Base-by-base conservation (phyloP, 345 rosid genomes). In the Salix udensis region DNA sequence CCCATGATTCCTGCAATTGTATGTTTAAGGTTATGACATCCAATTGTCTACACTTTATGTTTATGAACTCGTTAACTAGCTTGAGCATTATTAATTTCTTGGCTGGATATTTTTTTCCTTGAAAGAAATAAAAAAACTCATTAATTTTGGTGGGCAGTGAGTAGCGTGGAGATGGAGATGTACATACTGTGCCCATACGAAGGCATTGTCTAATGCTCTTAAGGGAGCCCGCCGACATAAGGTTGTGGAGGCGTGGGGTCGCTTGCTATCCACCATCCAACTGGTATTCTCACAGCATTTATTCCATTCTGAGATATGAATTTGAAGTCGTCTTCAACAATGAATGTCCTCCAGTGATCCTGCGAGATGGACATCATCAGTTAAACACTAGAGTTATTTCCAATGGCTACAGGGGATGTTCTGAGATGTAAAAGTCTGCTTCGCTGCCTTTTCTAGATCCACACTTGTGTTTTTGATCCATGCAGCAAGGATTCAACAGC, bases 221-320 rank as follows among this genome's bases (percentile, higher is more conserved):
- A 90, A 72, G 67, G 67, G 92, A 90, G 8, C 94, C 94, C 92
- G 2, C 91, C 90, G 2, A 85, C 92, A 37, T 78, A 88, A 50
- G 92, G 92, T 2, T 1, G 37, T 7, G 92, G 91, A 15, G 94
- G 94, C 0, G 60, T 72, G 2, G 92, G 88, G 67, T 83, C 92
- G 8, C 88, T 85, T 19, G 90, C 90, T 39, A 88, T 90, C 94
- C 91, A 90, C 94, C 92, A 88, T 2, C 91, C 94, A 44, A 86
- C 91, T 0, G 92, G 94, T 67, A 90, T 86, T 79, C 92, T 86
- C 65, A 88, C 92, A 0, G 86, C 86, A 73, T 88, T 78, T 3
- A 90, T 21, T 58, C 91, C 88, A 52, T 85, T 86, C 55, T 68
- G n/a, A 7, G 91, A 82, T 60, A 89, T 84, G 86, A 85, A 88